Conservation (phyloP, 495 filamentous ascomycete genomes). For the Penicillium cinerascens region DNA sequence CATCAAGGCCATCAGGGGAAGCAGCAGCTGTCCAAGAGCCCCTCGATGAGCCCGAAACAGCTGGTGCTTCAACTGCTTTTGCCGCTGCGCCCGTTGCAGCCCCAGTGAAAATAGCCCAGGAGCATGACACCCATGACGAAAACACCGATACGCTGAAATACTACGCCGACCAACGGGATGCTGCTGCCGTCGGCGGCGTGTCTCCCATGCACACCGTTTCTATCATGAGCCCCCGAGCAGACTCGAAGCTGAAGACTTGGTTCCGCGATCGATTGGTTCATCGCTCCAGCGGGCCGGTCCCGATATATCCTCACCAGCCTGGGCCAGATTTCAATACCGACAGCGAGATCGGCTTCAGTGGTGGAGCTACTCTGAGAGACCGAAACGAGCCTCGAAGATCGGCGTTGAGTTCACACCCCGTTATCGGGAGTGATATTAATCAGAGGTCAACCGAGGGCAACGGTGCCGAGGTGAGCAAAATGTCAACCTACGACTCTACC, state of each 20-base stretch:
- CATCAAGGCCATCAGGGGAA: background rate
- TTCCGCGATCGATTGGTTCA: slow-evolving; percentile 26
- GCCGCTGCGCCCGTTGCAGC: slow-evolving; percentile 5
- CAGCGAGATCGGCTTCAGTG: slow-evolving; percentile 17
- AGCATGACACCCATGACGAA: background rate
- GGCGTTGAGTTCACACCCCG: slow-evolving; percentile 35
- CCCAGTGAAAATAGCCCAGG: slow-evolving; percentile 2
- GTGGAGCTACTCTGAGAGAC: slow-evolving; percentile 21
- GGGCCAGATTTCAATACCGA: slow-evolving; percentile 19
- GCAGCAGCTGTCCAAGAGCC: slow-evolving; percentile 2
- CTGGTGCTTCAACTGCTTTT: slow-evolving; percentile 5
- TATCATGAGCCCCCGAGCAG: slow-evolving; percentile 21
- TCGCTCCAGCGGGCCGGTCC: slow-evolving; percentile 18
- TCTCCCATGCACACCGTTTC: slow-evolving; percentile 15
- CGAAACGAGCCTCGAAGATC: slow-evolving; percentile 18
- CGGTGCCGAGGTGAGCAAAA: slow-evolving; percentile 10
- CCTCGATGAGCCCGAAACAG: slow-evolving; percentile 2
- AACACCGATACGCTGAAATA: background rate
- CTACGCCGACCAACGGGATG: slow-evolving; percentile 14
- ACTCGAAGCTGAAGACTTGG: slow-evolving; percentile 30
- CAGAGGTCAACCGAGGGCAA: slow-evolving; percentile 14
- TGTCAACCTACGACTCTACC: slow-evolving; percentile 12
- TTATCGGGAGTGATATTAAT: slow-evolving; percentile 22
- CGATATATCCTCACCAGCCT: slow-evolving; percentile 24
- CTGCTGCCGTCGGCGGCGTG: slow-evolving; percentile 5